phyloP scores from a whole-genome alignment of 805 yeast species.

The Kregervanrija pseudodelftensis region DNA sequence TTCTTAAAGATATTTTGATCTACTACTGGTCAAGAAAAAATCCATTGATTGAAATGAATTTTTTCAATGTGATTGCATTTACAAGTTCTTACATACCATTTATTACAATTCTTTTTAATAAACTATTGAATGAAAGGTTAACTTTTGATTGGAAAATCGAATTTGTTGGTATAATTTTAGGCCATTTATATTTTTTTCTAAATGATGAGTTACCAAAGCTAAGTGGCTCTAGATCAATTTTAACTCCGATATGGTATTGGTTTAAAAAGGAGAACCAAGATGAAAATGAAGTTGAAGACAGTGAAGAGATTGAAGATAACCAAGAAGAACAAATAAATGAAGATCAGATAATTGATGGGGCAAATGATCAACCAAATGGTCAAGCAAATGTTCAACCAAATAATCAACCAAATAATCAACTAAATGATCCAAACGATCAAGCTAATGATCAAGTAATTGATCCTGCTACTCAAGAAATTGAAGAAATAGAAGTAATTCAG shows the following conservation, averaged over 20 bases:
- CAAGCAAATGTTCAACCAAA: neutral
- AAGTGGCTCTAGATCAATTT: constrained; percentile 25
- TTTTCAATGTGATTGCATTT: constrained; percentile 36
- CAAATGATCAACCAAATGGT: neutral
- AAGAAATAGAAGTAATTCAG: neutral
- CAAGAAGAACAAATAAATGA: neutral
- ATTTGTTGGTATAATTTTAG: constrained; percentile 33
- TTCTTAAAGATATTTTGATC: constrained; percentile 31
- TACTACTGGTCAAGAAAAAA: constrained; percentile 43
- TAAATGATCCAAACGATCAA: neutral
- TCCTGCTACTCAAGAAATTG: neutral
- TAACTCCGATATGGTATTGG: constrained; percentile 39
- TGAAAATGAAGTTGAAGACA: neutral
- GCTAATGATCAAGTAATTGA: neutral
- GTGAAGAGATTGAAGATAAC: neutral
- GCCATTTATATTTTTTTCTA: constrained; percentile 35
- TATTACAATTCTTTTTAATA: constrained; percentile 22
- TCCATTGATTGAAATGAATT: constrained; percentile 32
- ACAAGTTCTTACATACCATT: constrained; percentile 39
- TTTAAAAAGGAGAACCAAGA: neutral
- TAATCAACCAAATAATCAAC: neutral
- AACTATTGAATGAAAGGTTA: constrained; percentile 2
- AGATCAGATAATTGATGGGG: neutral
- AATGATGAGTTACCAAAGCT: constrained; percentile 37
- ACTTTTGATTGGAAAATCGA: constrained; percentile 13